Percentiles rank a stretch among this genome's conserved stretches.
These are phyloP conservation scores for Micractinium conductrix DNA, from an alignment of 139 green algal genomes.

Conservation along the genomic window DNA sequence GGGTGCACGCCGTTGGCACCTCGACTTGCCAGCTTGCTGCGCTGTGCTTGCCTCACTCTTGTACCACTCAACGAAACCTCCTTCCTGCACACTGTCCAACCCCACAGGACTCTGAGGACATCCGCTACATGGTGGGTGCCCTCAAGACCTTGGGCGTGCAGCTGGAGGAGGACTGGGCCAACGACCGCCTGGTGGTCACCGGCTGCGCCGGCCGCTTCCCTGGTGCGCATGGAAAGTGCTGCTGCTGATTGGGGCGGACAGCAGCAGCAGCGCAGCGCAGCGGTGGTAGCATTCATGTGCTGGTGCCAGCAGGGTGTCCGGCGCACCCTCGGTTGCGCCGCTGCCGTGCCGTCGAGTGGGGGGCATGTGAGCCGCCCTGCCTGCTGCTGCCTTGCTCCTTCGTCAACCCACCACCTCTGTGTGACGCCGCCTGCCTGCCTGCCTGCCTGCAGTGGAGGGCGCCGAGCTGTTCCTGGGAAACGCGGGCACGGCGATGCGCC, in stretches of 20 bases:
- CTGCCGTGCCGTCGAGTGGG: too few species aligned
- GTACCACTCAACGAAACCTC: background rate
- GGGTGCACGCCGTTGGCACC: background rate
- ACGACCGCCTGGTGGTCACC: constrained; percentile 71
- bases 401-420: too few species aligned
- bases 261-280: too few species aligned
- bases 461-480: constrained; percentile 97
- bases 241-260: background rate
- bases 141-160: constrained; percentile 89
- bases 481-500: constrained; percentile 98
- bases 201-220: constrained; percentile 92
- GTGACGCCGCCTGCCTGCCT: background rate
- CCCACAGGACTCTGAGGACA: constrained; percentile 92
- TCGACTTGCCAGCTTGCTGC: background rate
- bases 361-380: too few species aligned
- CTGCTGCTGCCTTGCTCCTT: too few species aligned
- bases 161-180: constrained; percentile 84
- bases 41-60: background rate
- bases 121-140: constrained; percentile 93
- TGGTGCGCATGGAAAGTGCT: too few species aligned
- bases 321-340: too few species aligned
- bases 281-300: too few species aligned
- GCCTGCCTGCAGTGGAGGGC: constrained; percentile 1
- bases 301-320: too few species aligned
- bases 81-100: too few species aligned